Base-by-base conservation (phyloP, 2,329 filamentous ascomycete genomes). In the Pseudogymnoascus sp. region DNA sequence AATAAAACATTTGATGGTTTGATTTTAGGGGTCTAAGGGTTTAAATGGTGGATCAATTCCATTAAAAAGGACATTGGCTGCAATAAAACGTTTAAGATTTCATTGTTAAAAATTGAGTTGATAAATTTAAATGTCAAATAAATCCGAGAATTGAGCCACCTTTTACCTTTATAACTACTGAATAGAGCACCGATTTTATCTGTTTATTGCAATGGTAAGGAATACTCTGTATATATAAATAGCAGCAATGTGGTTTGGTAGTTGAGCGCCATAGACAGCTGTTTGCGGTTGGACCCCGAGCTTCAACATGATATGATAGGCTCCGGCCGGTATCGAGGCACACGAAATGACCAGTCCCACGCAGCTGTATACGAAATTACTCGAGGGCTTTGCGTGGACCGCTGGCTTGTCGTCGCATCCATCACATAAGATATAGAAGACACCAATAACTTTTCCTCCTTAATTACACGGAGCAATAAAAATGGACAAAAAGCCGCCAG, bases 371-470 rank as follows among this genome's bases (percentile, higher is more conserved):
- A 21, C 40, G 12, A n/a, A 27, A 25, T 27, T 45, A 45, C 40
- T 40, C 4, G 7, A 21, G 21, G 39, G 21, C 39, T 5, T 45
- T 25, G 5, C 15, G 18, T 7, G 3, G 2, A 13, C 8, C 5
- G 6, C 36, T 39, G n/a, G 36, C 36, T 39, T 15, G n/a, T 12
- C 40, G 15, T 31, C 10, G 27, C 9, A 52, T 10, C 8, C 5
- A 52, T 31, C 25, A 31, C n/a, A 18, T 13, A 5, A 18, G 45
- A 18, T 8, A 4, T 48, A 6, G 31, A 25, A 18, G 25, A 31
- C 45, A 52, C 45, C 4, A 52, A 52, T 29, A 39, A 59, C 58
- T 59, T 59, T 59, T 59, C 36, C 33, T 25, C 36, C 55, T 59
- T 59, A 36, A 36, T 59, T 59, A 59, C 36, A 59, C 21, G 33